These are phyloP conservation scores for Argentina anserina DNA, from an alignment of 306 rosid genomes.

Conservation along the genomic window DNA sequence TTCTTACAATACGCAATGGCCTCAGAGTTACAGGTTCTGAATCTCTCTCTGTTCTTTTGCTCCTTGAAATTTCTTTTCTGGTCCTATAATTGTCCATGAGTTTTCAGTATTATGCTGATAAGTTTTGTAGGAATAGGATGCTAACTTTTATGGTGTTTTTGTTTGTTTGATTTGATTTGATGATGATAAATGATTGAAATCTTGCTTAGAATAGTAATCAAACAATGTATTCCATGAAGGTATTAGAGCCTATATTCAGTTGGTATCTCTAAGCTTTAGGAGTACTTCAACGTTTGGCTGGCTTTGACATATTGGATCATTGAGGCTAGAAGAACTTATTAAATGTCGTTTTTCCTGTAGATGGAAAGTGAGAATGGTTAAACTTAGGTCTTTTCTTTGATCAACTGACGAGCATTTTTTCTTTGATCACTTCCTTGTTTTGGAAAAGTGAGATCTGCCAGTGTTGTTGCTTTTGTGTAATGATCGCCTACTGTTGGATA, in stretches of 20 bases:
- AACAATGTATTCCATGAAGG: too few species aligned
- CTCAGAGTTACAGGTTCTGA: slow-evolving; percentile 88
- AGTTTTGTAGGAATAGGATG: neutral
- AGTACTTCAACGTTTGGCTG: neutral
- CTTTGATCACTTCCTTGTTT: neutral
- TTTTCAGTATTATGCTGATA: neutral
- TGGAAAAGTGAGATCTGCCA: neutral
- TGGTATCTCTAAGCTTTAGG: neutral
- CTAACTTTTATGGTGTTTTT: neutral
- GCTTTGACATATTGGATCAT: neutral
- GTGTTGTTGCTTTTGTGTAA: neutral
- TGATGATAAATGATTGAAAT: neutral
- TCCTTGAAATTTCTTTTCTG: neutral
- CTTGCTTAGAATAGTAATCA: neutral
- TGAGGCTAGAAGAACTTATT: neutral
- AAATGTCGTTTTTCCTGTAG: neutral
- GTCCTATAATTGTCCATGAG: neutral
- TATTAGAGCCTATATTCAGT: neutral
- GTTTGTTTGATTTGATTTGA: neutral
- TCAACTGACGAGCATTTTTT: neutral
- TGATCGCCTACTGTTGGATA: neutral
- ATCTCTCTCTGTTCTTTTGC: neutral
- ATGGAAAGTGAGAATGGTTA: neutral
- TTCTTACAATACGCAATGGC: slow-evolving; percentile 79
- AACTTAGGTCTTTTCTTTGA: neutral